Conservation (phyloP, 768 basidiomycete species). For the Rhodotorula taiwanensis region DNA sequence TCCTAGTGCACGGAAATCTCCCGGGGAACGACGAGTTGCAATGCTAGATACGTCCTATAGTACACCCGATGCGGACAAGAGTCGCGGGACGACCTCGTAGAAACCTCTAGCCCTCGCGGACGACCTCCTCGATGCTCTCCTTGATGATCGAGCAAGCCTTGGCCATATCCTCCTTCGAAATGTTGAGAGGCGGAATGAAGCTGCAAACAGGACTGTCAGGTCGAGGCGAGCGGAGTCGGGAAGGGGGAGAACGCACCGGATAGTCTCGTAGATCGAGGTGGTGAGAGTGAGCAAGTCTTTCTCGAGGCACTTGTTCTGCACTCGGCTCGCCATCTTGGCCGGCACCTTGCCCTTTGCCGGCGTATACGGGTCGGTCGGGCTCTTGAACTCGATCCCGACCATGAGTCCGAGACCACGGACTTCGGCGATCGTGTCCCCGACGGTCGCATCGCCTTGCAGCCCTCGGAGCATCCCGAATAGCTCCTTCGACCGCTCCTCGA, state of each 20-base stretch:
- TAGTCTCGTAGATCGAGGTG: slow-evolving; percentile 72
- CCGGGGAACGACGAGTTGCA: neutral
- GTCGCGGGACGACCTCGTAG: too few species aligned
- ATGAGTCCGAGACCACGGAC: slow-evolving; percentile 82
- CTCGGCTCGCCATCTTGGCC: slow-evolving; percentile 40
- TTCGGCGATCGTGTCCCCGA: slow-evolving; percentile 64
- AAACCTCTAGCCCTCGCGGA: slow-evolving; percentile 29
- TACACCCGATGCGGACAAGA: too few species aligned
- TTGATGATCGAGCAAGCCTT: slow-evolving; percentile 32
- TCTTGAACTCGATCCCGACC: slow-evolving; percentile 45
- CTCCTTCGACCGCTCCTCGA: slow-evolving; percentile 65
- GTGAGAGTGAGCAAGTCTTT: slow-evolving; percentile 81
- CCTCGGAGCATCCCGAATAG: slow-evolving; percentile 58
- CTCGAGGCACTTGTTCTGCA: slow-evolving; percentile 63
- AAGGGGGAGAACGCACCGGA: slow-evolving; percentile 14
- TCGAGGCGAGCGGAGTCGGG: neutral
- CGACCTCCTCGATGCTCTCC: slow-evolving; percentile 37
- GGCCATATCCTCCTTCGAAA: slow-evolving; percentile 65
- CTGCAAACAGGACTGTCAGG: slow-evolving; percentile 42
- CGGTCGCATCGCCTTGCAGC: slow-evolving; percentile 54
- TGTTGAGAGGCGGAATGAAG: slow-evolving; percentile 88
- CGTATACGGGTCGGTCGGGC: slow-evolving; percentile 32
- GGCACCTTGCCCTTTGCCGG: slow-evolving; percentile 43
- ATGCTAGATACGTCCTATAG: too few species aligned
- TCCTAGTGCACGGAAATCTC: neutral